These are phyloP conservation scores for Paecilomyces niveus DNA, from an alignment of 2,329 filamentous ascomycete genomes.

Conservation along the genomic window DNA sequence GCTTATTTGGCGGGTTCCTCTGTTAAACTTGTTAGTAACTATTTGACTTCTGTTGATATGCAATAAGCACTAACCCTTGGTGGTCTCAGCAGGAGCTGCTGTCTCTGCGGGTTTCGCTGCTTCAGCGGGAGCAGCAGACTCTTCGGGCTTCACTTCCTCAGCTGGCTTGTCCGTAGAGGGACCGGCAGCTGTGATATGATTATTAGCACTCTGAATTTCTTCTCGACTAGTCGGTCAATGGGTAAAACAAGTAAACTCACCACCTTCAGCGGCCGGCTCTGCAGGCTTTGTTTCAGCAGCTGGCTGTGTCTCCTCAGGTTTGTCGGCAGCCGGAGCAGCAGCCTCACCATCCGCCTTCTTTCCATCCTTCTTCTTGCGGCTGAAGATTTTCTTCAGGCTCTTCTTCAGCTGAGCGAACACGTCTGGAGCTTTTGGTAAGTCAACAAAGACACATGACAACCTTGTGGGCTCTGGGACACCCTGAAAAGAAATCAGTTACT, in stretches of 20 bases:
- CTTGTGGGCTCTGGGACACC: background rate
- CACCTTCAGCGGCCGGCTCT: background rate
- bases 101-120: background rate
- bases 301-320: conserved; percentile 8
- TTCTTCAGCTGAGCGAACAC: conserved; percentile 26
- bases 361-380: conserved; percentile 23
- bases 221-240: background rate
- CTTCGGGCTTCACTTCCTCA: background rate
- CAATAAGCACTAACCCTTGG: conserved; percentile 5
- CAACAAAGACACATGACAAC: background rate
- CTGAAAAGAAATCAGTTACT: conserved; percentile 9
- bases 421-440: conserved; percentile 17
- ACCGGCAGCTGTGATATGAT: background rate
- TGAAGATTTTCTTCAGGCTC: conserved; percentile 24
- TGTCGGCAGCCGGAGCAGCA: conserved; percentile 6
- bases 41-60: background rate
- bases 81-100: conserved; percentile 3
- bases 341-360: conserved; percentile 5
- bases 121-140: background rate
- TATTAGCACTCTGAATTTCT: background rate
- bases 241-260: background rate
- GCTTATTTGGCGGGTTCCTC: background rate
- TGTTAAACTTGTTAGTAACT: background rate
- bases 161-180: background rate
- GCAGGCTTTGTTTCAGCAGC: conserved; percentile 1